Percentiles rank a stretch among this genome's conserved stretches.
Conservation (phyloP, 768 basidiomycete genomes). For the Boletus coccyginus region DNA sequence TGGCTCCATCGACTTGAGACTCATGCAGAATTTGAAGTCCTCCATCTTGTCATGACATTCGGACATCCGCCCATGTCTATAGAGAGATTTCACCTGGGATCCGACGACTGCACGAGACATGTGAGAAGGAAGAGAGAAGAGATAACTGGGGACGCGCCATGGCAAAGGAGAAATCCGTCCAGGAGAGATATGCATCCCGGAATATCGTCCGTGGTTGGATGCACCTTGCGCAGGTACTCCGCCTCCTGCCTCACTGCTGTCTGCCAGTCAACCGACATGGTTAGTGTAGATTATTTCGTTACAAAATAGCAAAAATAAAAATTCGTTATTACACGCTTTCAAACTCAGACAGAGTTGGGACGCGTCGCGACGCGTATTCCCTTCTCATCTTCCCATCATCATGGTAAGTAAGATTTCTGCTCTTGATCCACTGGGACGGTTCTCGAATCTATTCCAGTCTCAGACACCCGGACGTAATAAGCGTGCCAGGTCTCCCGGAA, state of each 20-base stretch:
- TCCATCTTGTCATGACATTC: conserved; percentile 77
- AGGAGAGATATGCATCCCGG: conserved; percentile 79
- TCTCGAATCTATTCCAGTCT: conserved; percentile 23
- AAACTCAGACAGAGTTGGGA: conserved; percentile 38
- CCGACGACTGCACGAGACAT: conserved; percentile 54
- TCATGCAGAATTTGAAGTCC: conserved; percentile 95
- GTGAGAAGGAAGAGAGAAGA: conserved; percentile 9
- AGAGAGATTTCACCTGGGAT: conserved; percentile 79
- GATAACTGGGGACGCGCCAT: conserved; percentile 41
- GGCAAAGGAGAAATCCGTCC: conserved; percentile 70
- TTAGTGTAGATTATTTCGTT: background rate
- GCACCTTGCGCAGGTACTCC: conserved; percentile 56
- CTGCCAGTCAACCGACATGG: conserved; percentile 46
- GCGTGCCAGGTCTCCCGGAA: conserved; percentile 57
- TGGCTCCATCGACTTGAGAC: conserved; percentile 70
- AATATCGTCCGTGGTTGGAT: conserved; percentile 76
- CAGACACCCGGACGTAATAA: conserved; percentile 56
- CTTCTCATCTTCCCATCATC: conserved; percentile 18
- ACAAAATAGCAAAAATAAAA: background rate
- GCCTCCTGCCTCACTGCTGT: conserved; percentile 66
- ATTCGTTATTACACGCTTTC: conserved; percentile 34
- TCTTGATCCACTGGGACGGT: background rate
- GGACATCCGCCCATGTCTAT: conserved; percentile 75
- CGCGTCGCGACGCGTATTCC: conserved; percentile 47
- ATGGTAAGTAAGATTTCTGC: conserved; percentile 37